Evolutionary conservation across 805 yeast genomes (phyloP).

Genomic region (Phaffomyces opuntiae): DNA sequence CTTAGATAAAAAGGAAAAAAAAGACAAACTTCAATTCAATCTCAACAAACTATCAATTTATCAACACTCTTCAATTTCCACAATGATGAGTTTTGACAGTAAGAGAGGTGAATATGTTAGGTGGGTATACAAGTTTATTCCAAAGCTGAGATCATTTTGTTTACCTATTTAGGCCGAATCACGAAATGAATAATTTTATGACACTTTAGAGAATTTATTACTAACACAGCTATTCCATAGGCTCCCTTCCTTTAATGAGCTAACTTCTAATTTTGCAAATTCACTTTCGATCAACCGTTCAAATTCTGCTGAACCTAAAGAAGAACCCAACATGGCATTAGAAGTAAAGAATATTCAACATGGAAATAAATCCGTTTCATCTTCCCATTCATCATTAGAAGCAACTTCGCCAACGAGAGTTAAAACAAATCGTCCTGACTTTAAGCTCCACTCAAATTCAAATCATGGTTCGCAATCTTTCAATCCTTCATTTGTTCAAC

Average conservation of each 20-base stretch:
- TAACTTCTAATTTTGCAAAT: conserved; percentile 15
- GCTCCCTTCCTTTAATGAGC: conserved; percentile 21
- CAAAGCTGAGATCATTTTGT: conserved; percentile 1
- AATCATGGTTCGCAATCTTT: too few relatives aligned
- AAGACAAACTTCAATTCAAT: too few relatives aligned
- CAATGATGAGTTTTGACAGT: conserved; percentile 11
- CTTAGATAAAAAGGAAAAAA: not conserved
- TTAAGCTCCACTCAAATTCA: too few relatives aligned
- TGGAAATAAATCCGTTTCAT: too few relatives aligned
- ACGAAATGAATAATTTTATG: not conserved
- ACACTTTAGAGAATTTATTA: not conserved
- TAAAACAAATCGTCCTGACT: too few relatives aligned
- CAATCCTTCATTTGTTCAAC: too few relatives aligned
- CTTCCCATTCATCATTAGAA: too few relatives aligned
- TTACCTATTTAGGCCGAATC: conserved; percentile 3
- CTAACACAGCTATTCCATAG: conserved; percentile 12
- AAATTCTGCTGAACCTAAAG: too few relatives aligned
- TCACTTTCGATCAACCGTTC: not conserved
- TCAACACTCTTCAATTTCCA: not conserved
- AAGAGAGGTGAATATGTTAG: conserved; percentile 4
- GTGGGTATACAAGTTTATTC: conserved; percentile 1
- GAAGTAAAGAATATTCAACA: too few relatives aligned
- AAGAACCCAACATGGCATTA: too few relatives aligned
- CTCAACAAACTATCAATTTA: too few relatives aligned
- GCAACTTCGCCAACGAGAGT: too few relatives aligned